Evolutionary conservation across 2,329 filamentous ascomycete species (phyloP).

Genomic region (Fusarium annulatum): DNA sequence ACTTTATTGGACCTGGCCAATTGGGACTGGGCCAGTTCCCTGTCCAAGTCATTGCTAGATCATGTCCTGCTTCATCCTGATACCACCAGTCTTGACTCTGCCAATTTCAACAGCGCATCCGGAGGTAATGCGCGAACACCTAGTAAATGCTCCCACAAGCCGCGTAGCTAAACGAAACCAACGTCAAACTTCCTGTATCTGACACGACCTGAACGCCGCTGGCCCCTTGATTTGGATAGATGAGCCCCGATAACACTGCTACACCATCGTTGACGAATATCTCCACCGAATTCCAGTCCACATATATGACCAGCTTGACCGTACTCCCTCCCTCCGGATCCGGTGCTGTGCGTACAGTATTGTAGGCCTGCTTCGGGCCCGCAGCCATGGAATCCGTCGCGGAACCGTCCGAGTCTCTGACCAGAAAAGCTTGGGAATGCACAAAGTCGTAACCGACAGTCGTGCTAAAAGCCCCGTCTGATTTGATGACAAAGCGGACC

Average conservation of each 20-base stretch:
- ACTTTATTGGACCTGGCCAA: conserved; percentile 17
- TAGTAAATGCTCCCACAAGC: neutral
- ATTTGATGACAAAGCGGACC: neutral
- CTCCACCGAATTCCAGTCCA: neutral
- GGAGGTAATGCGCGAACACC: neutral
- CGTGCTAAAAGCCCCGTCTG: neutral
- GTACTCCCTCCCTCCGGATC: neutral
- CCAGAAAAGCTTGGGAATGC: neutral
- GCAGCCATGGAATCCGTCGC: neutral
- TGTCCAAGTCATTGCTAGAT: accelerated
- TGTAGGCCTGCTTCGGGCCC: neutral
- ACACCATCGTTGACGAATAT: neutral
- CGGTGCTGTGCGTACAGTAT: neutral
- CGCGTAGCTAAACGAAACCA: neutral
- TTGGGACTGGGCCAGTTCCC: conserved; percentile 28
- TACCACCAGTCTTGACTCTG: neutral
- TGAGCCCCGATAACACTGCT: neutral
- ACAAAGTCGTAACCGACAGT: neutral
- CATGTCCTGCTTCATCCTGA: neutral
- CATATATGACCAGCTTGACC: neutral
- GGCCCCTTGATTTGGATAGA: neutral
- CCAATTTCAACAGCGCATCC: accelerated
- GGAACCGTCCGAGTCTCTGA: neutral
- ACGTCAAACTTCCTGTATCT: neutral
- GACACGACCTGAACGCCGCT: neutral